Conservation (phyloP, 768 basidiomycete species). For the Suillus luteus region DNA sequence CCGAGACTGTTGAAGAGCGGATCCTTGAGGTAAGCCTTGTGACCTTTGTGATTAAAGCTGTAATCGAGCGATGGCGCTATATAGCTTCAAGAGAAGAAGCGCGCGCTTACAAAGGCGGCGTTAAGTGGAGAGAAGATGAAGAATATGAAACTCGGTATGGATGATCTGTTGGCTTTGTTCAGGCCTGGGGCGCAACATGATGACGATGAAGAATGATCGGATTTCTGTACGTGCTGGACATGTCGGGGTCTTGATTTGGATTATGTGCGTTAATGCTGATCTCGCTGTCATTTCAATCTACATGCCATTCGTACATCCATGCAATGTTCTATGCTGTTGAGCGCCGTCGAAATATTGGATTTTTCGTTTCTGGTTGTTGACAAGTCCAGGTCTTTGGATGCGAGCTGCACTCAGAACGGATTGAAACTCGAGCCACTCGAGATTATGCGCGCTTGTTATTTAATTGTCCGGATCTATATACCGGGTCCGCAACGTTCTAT, state of each 20-base stretch:
- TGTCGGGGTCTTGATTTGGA: not conserved
- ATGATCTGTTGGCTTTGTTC: slow-evolving; percentile 85
- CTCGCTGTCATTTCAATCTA: not conserved
- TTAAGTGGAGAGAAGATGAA: slow-evolving; percentile 88
- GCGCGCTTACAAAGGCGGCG: slow-evolving; percentile 80
- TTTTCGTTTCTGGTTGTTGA: not conserved
- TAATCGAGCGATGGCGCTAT: not conserved
- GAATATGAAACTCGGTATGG: slow-evolving; percentile 78
- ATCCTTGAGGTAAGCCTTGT: slow-evolving; percentile 59
- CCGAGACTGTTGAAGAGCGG: slow-evolving; percentile 84
- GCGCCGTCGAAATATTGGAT: not conserved
- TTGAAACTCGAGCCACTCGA: not conserved
- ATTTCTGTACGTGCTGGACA: not conserved
- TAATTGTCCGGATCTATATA: not conserved
- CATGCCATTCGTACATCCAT: not conserved
- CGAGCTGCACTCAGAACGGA: no score
- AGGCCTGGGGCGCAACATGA: slow-evolving; percentile 57
- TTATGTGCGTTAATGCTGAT: not conserved
- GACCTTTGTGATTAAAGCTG: slow-evolving; percentile 1
- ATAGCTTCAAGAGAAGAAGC: slow-evolving; percentile 90
- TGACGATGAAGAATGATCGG: slow-evolving; percentile 49
- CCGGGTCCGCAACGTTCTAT: no score
- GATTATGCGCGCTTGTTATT: not conserved
- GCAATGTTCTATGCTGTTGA: slow-evolving; percentile 1
- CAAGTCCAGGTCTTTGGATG: no score